Evolutionary conservation across 371 early-diverging fungal genomes (phyloP), one percentile per base, ranked within the genome.

Genomic region (Haplosporangium sp.): DNA sequence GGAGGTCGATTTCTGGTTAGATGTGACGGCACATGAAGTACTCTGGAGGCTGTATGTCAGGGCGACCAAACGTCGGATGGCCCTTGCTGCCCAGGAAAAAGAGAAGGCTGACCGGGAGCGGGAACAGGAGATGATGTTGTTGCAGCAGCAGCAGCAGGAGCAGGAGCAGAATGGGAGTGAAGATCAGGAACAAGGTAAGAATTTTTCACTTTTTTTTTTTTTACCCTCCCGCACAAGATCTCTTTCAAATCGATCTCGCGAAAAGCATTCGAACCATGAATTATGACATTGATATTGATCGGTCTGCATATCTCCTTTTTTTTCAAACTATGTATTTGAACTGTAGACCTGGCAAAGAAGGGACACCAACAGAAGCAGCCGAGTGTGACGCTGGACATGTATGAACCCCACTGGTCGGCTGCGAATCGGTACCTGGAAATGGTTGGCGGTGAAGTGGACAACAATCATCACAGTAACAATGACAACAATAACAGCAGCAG

Each of bases 1-100:
- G 69, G 83, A 90, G 50, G 73, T 91, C 6, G 91, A 91, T 66
- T 91, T 91, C 59, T 91, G 88, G 69, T 64, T 91, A 43, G 91
- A 91, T 74, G 83, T 91, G 54, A 85, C 84, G 21, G 89, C 87
- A 42, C 91, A 90, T 66, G 90, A 90, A 53, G 69, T 81, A 12
- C 79, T 89, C 16, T 91, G 91, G 86, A 80, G 83, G 46, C 76
- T 83, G 9, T 91, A 87, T 67, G 76, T 69, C 11, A 57, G 76
- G 2, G 70, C 76, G 42, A 65, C 65, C 6, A 64, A 69, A 45
- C 50, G 70, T 6, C 40, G 66, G 18, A 36, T 46, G 45, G 67
- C 70, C 23, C 14, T 59, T 13, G 66, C 62, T 12, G 64, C 58
- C 14, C 59, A 53, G 29, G 62, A 66, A 51, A 50, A 52, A 53